Evolutionary conservation across 768 basidiomycete species (phyloP), one percentile per base, ranked within the genome.

Genomic region (Boletales sp.): DNA sequence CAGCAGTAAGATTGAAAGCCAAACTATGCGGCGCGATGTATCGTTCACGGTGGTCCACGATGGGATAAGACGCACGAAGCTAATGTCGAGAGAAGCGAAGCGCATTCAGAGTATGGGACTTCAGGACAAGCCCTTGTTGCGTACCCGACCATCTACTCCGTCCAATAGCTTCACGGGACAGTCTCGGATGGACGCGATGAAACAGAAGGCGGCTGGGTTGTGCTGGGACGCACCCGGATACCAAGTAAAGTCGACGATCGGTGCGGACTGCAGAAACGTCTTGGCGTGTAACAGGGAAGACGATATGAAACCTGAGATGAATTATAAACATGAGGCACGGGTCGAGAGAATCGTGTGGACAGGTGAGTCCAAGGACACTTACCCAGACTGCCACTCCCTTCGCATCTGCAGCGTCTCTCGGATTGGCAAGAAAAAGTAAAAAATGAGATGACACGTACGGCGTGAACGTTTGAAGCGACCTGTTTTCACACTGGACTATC

Each of bases 11-110:
- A 57, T 90, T 89, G 68, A 96, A 97, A 0, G 86, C 76, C 51
- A 97, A 73, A 57, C 82, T 82, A 48, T 92, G 87, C 0, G 95
- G 94, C 0, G 91, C 93, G 36, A 96, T 74, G 47, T 90, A 83
- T 31, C 94, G 80, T 69, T 97, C 95, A n/a, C 87, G 75, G 59
- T 98, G 94, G 65, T 97, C 94, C 10, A 97, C 79, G 35, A 97
- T 95, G 36, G 76, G 76, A 66, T 98, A 97, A 1, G 91, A 94
- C 0, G 94, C 95, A 15, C 94, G 82, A 17, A 91, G 78, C 94
- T 96, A 33, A n/a, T 4, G 30, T 21, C 14, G 25, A 35, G 21
- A 6, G 10, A 21, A 34, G 5, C 11, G 14, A 30, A 25, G 40
- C 18, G 33, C 25, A 14, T 5, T 33, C n/a, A 3, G 12, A 14